Percentiles rank a stretch among this genome's conserved stretches.
phyloP scores from a whole-genome alignment of 2,329 filamentous ascomycete genomes.

The Tympanopsis confertula region DNA sequence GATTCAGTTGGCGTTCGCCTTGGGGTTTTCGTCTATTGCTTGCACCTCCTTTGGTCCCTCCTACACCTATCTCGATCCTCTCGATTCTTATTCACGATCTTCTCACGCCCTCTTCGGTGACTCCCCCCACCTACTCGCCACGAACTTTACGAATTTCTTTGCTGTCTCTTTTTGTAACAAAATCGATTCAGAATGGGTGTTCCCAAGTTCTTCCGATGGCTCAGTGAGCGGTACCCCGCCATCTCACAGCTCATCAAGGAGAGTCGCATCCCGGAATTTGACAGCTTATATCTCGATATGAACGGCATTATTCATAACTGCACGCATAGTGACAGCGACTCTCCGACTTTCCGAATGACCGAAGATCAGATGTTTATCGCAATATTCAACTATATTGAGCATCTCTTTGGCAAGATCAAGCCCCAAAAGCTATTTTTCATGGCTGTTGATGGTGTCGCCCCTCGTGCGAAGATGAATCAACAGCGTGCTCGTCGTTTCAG shows the following conservation, averaged over 20 bases:
- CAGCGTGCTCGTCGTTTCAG: constrained; percentile 90
- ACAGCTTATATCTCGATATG: constrained; percentile 96
- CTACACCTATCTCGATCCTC: no score
- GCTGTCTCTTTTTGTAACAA: background rate
- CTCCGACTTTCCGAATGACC: constrained; percentile 79
- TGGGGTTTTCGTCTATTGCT: no score
- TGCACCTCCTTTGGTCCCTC: no score
- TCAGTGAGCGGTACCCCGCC: constrained; percentile 95
- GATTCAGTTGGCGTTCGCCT: no score
- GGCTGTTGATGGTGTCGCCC: constrained; percentile 96
- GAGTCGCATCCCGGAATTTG: constrained; percentile 97
- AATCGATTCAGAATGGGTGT: constrained; percentile 24
- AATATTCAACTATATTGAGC: constrained; percentile 99
- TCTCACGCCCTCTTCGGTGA: no score
- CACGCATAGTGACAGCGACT: constrained; percentile 86
- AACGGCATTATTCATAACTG: constrained; percentile 99
- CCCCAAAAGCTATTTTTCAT: constrained; percentile 98
- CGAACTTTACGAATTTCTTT: background rate
- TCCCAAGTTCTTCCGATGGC: constrained; percentile 95
- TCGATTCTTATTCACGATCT: no score
- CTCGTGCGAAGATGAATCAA: constrained; percentile 98
- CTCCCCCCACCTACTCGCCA: no score
- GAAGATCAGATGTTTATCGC: constrained; percentile 99
- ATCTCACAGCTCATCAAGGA: constrained; percentile 98
- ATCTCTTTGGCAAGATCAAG: constrained; percentile 97